phyloP scores from a whole-genome alignment of 257 asterid genomes.

The Asclepias syriaca region DNA sequence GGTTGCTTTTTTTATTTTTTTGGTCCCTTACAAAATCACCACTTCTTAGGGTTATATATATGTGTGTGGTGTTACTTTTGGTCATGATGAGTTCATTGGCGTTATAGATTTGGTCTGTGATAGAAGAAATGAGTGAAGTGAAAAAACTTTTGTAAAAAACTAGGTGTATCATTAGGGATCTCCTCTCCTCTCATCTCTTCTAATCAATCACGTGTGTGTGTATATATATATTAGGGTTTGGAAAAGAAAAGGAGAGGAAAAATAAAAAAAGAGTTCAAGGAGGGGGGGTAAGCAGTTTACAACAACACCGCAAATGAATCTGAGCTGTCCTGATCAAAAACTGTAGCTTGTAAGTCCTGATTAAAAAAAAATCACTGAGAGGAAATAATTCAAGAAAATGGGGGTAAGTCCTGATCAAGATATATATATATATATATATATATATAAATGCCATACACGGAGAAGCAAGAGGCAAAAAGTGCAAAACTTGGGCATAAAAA shows the following conservation, averaged over 20 bases:
- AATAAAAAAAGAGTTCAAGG: not conserved
- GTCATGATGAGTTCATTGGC: not conserved
- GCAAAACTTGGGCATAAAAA: slow-evolving; percentile 28
- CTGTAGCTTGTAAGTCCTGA: not conserved
- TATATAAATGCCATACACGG: not conserved
- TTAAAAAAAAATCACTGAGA: no score
- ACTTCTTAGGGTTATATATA: not conserved
- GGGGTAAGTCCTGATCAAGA: not conserved
- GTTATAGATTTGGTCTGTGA: not conserved
- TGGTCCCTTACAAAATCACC: not conserved
- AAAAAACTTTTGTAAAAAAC: not conserved
- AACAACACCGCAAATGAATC: not conserved
- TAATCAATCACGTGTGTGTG: no score
- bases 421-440: no score
- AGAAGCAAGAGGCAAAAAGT: not conserved
- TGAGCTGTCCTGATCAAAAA: not conserved
- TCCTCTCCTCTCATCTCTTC: no score
- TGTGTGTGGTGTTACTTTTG: not conserved
- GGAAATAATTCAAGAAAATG: slow-evolving; percentile 14
- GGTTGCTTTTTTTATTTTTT: not conserved
- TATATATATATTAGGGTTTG: not conserved
- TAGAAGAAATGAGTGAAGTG: not conserved
- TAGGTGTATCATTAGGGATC: no score
- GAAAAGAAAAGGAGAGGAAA: not conserved
- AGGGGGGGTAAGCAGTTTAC: not conserved